Evolutionary conservation across 2,329 filamentous ascomycete genomes (phyloP).

Genomic region (Ascochyta fabae): DNA sequence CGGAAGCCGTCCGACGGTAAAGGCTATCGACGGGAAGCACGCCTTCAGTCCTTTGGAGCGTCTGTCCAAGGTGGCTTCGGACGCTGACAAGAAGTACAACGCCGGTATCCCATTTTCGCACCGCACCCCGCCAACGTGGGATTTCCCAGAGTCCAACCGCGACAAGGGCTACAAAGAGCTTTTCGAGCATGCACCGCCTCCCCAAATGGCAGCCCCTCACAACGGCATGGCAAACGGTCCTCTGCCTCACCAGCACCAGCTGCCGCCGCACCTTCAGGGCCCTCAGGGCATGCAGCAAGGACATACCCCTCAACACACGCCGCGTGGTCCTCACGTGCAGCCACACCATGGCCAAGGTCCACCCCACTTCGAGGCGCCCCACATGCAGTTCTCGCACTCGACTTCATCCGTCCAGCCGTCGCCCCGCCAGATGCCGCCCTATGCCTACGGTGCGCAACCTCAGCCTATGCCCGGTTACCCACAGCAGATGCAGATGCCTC

Average conservation of each 20-base stretch:
- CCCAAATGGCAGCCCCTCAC: conserved; percentile 68
- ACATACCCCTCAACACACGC: conserved; percentile 76
- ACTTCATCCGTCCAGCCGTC: conserved; percentile 82
- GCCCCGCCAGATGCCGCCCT: conserved; percentile 74
- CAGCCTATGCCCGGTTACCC: conserved; percentile 56
- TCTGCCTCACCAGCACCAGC: conserved; percentile 80
- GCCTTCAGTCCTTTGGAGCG: conserved; percentile 72
- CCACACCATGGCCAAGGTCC: conserved; percentile 73
- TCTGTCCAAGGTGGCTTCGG: conserved; percentile 68
- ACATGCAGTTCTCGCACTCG: conserved; percentile 85
- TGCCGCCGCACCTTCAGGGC: conserved; percentile 81
- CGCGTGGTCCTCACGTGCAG: conserved; percentile 77
- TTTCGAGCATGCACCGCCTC: conserved; percentile 70
- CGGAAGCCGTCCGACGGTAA: conserved; percentile 69
- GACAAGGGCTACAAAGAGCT: conserved; percentile 82
- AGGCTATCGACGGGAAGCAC: conserved; percentile 59
- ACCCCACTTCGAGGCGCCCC: conserved; percentile 79
- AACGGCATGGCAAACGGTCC: conserved; percentile 68
- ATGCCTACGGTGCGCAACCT: conserved; percentile 71
- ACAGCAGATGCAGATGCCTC: conserved; percentile 68
- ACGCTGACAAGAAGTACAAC: conserved; percentile 64
- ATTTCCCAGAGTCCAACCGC: conserved; percentile 69
- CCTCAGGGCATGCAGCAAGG: conserved; percentile 71
- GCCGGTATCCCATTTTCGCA: conserved; percentile 84
- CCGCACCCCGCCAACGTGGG: conserved; percentile 86